phyloP scores from a whole-genome alignment of 106 monocot genomes.

The Allium sativum region DNA sequence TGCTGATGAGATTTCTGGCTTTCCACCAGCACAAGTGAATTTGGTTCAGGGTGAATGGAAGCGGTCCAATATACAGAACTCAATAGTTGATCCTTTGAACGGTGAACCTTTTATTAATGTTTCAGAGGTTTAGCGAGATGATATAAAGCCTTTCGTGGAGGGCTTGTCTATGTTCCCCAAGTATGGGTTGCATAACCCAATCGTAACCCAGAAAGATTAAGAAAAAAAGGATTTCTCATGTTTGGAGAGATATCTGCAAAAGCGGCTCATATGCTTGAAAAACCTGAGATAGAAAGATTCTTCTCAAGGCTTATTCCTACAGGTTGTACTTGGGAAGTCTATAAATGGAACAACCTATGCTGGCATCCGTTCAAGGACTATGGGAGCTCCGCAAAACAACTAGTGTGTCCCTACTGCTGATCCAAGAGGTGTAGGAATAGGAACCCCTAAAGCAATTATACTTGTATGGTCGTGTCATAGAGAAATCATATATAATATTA shows the following conservation, averaged over 20 bases:
- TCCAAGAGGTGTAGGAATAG: constrained; percentile 90
- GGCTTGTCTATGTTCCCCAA: constrained; percentile 84
- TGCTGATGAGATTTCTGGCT: constrained; percentile 57
- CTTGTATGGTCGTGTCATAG: constrained; percentile 96
- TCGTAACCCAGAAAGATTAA: constrained; percentile 88
- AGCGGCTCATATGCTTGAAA: constrained; percentile 76
- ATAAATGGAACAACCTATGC: constrained; percentile 97
- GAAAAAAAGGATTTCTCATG: constrained; percentile 76
- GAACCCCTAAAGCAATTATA: constrained; percentile 91
- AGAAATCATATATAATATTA: constrained; percentile 79
- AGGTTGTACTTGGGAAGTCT: constrained; percentile 82
- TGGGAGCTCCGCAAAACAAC: constrained; percentile 96
- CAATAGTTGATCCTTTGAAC: constrained; percentile 75
- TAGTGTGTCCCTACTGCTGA: constrained; percentile 96
- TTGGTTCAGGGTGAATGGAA: constrained; percentile 94
- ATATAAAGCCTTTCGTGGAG: constrained; percentile 75
- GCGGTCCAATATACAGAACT: constrained; percentile 49
- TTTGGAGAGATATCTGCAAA: constrained; percentile 86
- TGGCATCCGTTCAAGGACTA: constrained; percentile 85
- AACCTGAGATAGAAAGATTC: constrained; percentile 44
- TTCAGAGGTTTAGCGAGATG: constrained; percentile 60
- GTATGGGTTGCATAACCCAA: constrained; percentile 91
- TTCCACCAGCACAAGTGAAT: constrained; percentile 69
- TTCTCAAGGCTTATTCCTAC: not conserved
- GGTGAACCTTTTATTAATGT: constrained; percentile 86